Evolutionary conservation across 1,284 basidiomycete genomes (phyloP), one percentile per base, ranked within the genome.

Genomic region (Pseudozyma flocculosa): DNA sequence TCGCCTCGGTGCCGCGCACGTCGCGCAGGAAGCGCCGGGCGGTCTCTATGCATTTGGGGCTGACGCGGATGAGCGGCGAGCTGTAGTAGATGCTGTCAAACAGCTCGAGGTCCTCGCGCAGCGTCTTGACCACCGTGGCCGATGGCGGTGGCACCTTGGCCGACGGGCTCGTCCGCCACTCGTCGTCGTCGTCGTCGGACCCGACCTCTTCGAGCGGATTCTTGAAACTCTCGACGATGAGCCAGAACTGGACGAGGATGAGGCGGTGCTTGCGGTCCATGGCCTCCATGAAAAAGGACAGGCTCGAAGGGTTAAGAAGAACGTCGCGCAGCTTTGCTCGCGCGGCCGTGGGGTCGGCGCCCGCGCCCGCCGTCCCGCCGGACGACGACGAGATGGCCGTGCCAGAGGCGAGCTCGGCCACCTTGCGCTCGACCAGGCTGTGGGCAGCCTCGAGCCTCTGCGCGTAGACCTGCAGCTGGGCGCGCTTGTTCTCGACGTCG

Each of bases 201-300:
- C 39, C 47, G 21, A 18, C 19, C 15, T 66, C 61, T 32, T 96
- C 93, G 18, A 98, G 81, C 0, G 94, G 94, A 67, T 94, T 90
- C 80, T 96, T 97, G 83, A 97, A 93, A 45, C 90, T 91, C 78
- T 97, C 92, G 1, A 97, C 90, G 0, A 91, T 90, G 2, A 97
- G 82, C 94, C 94, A 97, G 79, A 96, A 98, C 67, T 96, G 94
- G 2, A 96, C 89, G 3, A 92, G 84, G 10, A 90, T 78, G 15
- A 91, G 88, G 26, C 89, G 86, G 52, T 86, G 84, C 2, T 89
- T 85, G 8, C 93, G 85, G 66, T 97, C 94, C 90, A 96, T 93
- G 73, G 90, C 94, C 79, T 98, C 94, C 86, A 96, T 93, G 80
- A 94, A 91, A 76, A 94, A 94, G 2, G 89, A 92, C 1, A 97